phyloP scores from a whole-genome alignment of 2,329 filamentous ascomycete species.

The Allantophomopsis lycopodina region DNA sequence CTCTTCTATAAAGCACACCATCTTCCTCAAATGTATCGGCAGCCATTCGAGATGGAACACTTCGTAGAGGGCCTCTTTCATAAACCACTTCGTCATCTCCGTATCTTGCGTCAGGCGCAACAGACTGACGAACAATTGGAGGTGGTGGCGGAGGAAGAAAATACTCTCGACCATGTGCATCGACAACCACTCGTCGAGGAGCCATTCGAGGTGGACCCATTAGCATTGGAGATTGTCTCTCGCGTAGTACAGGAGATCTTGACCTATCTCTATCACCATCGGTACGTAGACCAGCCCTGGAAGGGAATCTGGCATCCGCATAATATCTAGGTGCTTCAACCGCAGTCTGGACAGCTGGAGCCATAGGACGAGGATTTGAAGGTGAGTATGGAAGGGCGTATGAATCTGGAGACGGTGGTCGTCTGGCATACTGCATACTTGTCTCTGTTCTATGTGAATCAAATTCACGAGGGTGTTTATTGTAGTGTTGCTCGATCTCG shows the following conservation, averaged over 20 bases:
- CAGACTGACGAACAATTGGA: slow-evolving; percentile 32
- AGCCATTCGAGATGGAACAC: slow-evolving; percentile 29
- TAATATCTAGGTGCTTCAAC: slow-evolving; percentile 25
- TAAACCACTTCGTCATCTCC: slow-evolving; percentile 35
- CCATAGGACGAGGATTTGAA: slow-evolving; percentile 9
- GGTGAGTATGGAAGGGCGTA: slow-evolving; percentile 13
- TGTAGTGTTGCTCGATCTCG: slow-evolving; percentile 9
- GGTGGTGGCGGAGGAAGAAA: slow-evolving; percentile 31
- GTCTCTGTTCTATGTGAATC: not conserved
- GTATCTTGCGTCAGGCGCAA: slow-evolving; percentile 28
- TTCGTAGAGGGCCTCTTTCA: slow-evolving; percentile 42
- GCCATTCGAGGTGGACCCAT: slow-evolving; percentile 29
- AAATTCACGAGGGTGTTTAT: slow-evolving; percentile 6
- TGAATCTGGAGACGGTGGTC: slow-evolving; percentile 12
- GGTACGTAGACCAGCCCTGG: slow-evolving; percentile 30
- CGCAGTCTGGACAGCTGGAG: slow-evolving; percentile 11
- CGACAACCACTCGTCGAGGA: slow-evolving; percentile 58
- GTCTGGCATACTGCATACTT: slow-evolving; percentile 9
- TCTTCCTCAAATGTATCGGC: slow-evolving; percentile 35
- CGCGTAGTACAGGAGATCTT: slow-evolving; percentile 30
- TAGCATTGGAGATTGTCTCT: slow-evolving; percentile 27
- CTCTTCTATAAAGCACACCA: slow-evolving; percentile 31
- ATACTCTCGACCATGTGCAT: slow-evolving; percentile 75
- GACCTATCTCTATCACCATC: slow-evolving; percentile 30
- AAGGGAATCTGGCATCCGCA: slow-evolving; percentile 25